Conservation (phyloP, 73 alveolate species). For the Paramecium primaurelia region DNA sequence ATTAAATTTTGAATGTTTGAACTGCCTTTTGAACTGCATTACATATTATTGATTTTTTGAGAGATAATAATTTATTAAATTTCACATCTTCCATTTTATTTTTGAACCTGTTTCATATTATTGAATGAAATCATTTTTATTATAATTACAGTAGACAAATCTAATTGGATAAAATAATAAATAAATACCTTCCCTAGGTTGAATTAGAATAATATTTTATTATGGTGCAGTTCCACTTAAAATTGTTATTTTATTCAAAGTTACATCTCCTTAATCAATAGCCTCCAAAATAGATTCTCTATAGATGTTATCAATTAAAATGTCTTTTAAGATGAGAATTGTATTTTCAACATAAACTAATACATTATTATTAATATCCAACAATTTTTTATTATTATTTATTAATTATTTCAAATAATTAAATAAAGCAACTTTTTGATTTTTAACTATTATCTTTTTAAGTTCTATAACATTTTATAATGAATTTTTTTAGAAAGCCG, state of each 20-base stretch:
- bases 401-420: background rate
- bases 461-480: background rate
- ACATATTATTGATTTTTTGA: background rate
- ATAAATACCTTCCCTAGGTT: background rate
- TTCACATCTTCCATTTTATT: background rate
- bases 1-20: background rate
- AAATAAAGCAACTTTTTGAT: background rate
- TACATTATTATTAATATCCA: background rate
- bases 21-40: background rate
- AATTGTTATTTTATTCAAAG: background rate
- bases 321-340: background rate
- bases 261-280: background rate
- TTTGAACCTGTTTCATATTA: background rate
- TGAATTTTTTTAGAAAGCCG: background rate
- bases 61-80: background rate
- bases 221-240: background rate
- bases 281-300: background rate
- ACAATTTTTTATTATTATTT: background rate
- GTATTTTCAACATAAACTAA: background rate
- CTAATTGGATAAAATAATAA: background rate
- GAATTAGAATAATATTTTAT: background rate
- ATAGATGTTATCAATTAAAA: background rate
- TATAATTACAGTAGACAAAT: background rate
- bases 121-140: background rate
- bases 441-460: background rate